Conservation (phyloP, 768 basidiomycete species). For the Serpula lacrymans region DNA sequence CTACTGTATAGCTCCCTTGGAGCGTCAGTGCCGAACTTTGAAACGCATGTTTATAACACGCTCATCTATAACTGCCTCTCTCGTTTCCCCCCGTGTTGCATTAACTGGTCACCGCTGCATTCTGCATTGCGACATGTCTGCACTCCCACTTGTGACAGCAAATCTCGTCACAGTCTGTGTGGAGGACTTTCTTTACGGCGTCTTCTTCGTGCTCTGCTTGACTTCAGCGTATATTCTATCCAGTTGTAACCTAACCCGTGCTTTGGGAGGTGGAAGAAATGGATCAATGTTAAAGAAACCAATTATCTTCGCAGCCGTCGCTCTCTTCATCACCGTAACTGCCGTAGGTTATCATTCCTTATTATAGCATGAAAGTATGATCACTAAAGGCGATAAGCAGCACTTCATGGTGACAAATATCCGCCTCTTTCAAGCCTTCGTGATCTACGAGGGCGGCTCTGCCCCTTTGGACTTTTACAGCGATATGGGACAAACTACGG, state of each 20-base stretch:
- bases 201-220: conserved; percentile 6
- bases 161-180: conserved; percentile 10
- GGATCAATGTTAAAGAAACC: neutral
- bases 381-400: neutral
- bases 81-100: too few species aligned
- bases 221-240: conserved; percentile 4
- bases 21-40: too few species aligned
- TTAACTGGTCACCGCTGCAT: too few species aligned
- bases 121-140: too few species aligned
- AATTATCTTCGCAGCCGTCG: conserved; percentile 1
- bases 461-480: conserved; percentile 8
- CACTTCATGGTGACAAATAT: conserved; percentile 13
- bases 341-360: neutral
- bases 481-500: conserved; percentile 9
- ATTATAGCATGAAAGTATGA: neutral
- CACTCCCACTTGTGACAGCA: conserved; percentile 1
- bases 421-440: conserved; percentile 14
- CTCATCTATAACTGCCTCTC: too few species aligned
- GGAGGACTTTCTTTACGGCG: conserved; percentile 11
- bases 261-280: neutral
- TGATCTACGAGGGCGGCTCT: conserved; percentile 5
- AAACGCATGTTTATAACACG: too few species aligned
- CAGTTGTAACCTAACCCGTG: neutral
- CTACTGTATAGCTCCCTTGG: too few species aligned
- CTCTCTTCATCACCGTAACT: conserved; percentile 1